A percentile compares a stretch with the other conserved stretches of the same genome.
These are phyloP conservation scores for Porphyrellus sp. DNA, from an alignment of 1,284 basidiomycete genomes.

Conservation along the genomic window DNA sequence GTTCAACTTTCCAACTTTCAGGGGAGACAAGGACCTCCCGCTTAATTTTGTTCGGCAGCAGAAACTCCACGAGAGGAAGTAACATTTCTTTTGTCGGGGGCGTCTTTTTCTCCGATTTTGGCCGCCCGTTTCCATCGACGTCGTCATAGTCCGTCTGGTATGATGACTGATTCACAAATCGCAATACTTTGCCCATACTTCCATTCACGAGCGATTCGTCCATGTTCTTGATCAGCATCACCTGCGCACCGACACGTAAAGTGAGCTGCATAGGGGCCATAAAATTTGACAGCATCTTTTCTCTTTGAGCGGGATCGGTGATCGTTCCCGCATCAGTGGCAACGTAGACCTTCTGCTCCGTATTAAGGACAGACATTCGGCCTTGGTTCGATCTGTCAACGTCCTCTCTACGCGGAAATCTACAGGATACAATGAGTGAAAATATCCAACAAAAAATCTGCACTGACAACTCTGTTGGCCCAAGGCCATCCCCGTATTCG, in stretches of 20 bases:
- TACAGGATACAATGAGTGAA: conserved; percentile 33
- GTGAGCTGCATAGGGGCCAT: conserved; percentile 63
- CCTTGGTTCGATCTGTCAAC: conserved; percentile 74
- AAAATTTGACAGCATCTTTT: conserved; percentile 69
- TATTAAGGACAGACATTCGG: conserved; percentile 52
- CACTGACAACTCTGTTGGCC: conserved; percentile 75
- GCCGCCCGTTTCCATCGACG: conserved; percentile 35
- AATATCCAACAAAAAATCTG: conserved; percentile 1
- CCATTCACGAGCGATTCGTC: conserved; percentile 74
- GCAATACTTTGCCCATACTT: conserved; percentile 61
- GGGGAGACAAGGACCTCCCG: conserved; percentile 64
- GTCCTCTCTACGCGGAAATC: conserved; percentile 83
- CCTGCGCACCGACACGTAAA: conserved; percentile 53
- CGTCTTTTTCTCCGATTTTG: conserved; percentile 28
- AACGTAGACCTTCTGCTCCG: conserved; percentile 44
- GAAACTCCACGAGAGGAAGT: conserved; percentile 79
- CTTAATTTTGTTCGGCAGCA: conserved; percentile 53
- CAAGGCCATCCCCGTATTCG: conserved; percentile 67
- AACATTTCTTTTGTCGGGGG: conserved; percentile 36
- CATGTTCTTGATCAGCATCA: conserved; percentile 71
- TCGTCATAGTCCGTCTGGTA: conserved; percentile 30
- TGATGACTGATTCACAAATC: conserved; percentile 42
- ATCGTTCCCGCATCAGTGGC: conserved; percentile 57
- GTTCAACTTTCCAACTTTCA: conserved; percentile 83
- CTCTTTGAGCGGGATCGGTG: conserved; percentile 48